These are phyloP conservation scores for Phytophthora sojae DNA, from an alignment of 352 stramenopile species.

Conservation along the genomic window DNA sequence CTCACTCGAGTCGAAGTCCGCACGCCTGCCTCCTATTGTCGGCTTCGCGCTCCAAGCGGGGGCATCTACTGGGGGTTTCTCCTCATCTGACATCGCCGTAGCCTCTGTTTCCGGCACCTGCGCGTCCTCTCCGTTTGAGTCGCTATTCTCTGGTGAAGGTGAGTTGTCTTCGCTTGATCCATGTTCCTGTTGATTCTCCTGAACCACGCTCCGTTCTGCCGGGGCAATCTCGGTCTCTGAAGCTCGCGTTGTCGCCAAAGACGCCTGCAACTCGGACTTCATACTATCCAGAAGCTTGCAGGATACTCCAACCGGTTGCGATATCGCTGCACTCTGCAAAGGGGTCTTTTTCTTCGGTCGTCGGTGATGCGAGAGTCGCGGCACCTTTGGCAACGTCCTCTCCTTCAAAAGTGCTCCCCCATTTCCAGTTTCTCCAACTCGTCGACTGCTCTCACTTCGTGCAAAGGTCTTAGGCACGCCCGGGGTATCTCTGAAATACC, in stretches of 20 bases:
- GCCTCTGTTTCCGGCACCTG: constrained; percentile 15
- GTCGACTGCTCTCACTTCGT: constrained; percentile 36
- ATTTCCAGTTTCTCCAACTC: constrained; percentile 24
- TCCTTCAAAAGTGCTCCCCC: constrained; percentile 36
- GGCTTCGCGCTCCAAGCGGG: constrained; percentile 58
- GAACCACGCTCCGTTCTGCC: neutral
- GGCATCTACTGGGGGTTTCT: constrained; percentile 5
- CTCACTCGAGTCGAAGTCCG: constrained; percentile 77
- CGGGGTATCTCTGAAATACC: constrained; percentile 40
- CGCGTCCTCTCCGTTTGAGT: constrained; percentile 3
- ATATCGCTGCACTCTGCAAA: constrained; percentile 47
- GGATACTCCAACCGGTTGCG: constrained; percentile 63
- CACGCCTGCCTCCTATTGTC: constrained; percentile 53
- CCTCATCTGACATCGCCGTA: constrained; percentile 9
- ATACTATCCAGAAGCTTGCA: constrained; percentile 71
- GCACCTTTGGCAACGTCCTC: constrained; percentile 48
- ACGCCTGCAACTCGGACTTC: constrained; percentile 73
- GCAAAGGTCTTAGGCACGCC: constrained; percentile 10
- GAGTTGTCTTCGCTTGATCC: constrained; percentile 8
- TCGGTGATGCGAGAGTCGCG: constrained; percentile 35
- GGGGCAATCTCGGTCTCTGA: constrained; percentile 15
- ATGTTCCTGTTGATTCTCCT: constrained; percentile 13
- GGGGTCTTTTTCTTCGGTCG: constrained; percentile 42
- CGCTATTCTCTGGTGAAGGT: constrained; percentile 11
- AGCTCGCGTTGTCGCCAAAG: constrained; percentile 38